These are phyloP conservation scores for Paraphaeosphaeria sporulosa DNA, from an alignment of 2,329 filamentous ascomycete genomes.

Conservation along the genomic window DNA sequence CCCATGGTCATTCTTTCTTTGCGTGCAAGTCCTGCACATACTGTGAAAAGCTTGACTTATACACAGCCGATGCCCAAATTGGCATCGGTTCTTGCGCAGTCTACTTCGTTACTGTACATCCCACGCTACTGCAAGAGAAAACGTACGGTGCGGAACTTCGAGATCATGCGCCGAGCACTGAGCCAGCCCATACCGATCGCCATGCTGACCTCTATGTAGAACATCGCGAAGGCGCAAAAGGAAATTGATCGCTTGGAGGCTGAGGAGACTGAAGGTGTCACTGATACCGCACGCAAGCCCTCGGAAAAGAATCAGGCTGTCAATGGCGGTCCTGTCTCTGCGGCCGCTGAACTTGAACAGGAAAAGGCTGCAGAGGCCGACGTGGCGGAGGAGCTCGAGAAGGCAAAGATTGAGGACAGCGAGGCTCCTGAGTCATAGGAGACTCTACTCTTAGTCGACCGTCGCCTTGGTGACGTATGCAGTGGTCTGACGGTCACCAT, in stretches of 20 bases:
- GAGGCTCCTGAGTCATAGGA: conserved; percentile 35
- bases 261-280: conserved; percentile 69
- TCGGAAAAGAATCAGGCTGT: conserved; percentile 59
- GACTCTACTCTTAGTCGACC: not conserved
- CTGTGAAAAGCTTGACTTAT: not conserved
- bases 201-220: conserved; percentile 63
- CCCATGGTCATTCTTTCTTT: not conserved
- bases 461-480: not conserved
- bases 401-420: conserved; percentile 66
- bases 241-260: conserved; percentile 85
- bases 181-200: not conserved
- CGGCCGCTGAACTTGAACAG: conserved; percentile 62
- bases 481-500: not conserved
- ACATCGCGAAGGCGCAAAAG: conserved; percentile 95
- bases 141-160: not conserved
- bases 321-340: conserved; percentile 59
- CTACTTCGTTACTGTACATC: not conserved
- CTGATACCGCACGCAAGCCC: conserved; percentile 63
- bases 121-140: not conserved
- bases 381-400: conserved; percentile 66
- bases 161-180: not conserved
- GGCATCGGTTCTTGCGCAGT: not conserved
- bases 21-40: not conserved
- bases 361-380: conserved; percentile 68
- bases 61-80: not conserved